Percentiles rank a stretch among this genome's conserved stretches.
Evolutionary conservation across 2,329 filamentous ascomycete genomes (phyloP).

Genomic region (Colletotrichum sansevieriae): DNA sequence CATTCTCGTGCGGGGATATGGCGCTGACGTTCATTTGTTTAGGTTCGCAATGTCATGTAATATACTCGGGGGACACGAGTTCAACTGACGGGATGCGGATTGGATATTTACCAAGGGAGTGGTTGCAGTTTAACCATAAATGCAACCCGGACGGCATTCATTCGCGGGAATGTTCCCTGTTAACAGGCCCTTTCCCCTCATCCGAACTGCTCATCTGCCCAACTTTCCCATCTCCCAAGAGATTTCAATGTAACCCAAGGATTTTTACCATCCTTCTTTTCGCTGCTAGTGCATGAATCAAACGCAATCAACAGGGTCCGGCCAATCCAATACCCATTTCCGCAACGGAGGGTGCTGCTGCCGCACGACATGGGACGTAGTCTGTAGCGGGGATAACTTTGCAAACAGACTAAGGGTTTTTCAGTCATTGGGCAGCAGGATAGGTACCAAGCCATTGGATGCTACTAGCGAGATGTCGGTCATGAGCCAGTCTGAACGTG

Average conservation of each 20-base stretch:
- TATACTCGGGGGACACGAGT: background rate
- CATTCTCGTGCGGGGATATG: conserved; percentile 33
- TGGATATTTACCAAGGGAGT: background rate
- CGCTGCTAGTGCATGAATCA: conserved; percentile 4
- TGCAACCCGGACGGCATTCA: conserved; percentile 2
- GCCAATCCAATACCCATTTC: conserved; percentile 19
- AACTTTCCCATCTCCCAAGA: conserved; percentile 29
- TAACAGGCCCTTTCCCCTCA: conserved; percentile 23
- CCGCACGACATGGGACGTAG: background rate
- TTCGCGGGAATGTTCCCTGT: conserved; percentile 17
- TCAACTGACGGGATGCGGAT: conserved; percentile 2
- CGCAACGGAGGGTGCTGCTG: conserved; percentile 22
- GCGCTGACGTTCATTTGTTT: conserved; percentile 13
- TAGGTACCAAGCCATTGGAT: conserved; percentile 27
- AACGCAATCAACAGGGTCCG: background rate
- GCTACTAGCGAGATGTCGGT: conserved; percentile 7
- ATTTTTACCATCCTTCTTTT: background rate
- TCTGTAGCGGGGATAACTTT: background rate
- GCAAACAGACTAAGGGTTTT: background rate
- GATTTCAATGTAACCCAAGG: conserved; percentile 31
- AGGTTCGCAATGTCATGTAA: conserved; percentile 28
- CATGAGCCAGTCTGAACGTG: background rate
- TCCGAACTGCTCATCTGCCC: background rate
- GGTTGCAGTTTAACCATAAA: conserved; percentile 14
- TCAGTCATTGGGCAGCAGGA: conserved; percentile 5